These are phyloP conservation scores for Melaleuca alternifolia DNA, from an alignment of 345 rosid species.

Conservation along the genomic window DNA sequence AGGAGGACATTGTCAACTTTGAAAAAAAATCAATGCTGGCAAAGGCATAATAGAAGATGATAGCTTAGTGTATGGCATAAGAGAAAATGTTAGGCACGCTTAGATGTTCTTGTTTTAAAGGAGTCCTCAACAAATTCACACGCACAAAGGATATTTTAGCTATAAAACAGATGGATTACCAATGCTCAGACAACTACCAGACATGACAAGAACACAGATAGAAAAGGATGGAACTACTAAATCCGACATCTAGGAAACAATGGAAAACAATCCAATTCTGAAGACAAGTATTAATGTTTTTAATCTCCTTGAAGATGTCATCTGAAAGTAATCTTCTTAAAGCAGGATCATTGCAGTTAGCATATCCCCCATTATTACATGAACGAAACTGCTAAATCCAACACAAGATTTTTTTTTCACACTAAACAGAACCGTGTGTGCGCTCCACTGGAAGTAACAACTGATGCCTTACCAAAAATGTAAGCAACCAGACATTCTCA, in stretches of 20 bases:
- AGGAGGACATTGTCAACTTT: neutral
- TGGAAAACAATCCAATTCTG: neutral
- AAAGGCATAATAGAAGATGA: neutral
- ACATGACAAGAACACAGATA: neutral
- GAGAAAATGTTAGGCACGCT: neutral
- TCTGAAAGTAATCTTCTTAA: neutral
- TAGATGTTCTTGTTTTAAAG: neutral
- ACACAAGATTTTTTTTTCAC: neutral
- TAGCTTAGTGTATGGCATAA: neutral
- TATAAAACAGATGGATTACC: neutral
- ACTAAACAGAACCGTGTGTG: neutral
- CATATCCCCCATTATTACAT: neutral
- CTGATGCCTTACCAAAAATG: neutral
- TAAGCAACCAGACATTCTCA: neutral
- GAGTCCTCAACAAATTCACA: neutral
- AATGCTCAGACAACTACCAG: neutral
- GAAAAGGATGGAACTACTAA: neutral
- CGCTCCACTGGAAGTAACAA: neutral
- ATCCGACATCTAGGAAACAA: neutral
- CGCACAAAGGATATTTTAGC: neutral
- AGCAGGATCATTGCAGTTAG: neutral
- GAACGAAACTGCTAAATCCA: neutral
- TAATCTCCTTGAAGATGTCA: neutral
- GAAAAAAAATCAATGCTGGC: neutral
- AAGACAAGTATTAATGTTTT: neutral